These are phyloP conservation scores for Ustilago loliicola DNA, from an alignment of 1,284 basidiomycete species.

Conservation along the genomic window DNA sequence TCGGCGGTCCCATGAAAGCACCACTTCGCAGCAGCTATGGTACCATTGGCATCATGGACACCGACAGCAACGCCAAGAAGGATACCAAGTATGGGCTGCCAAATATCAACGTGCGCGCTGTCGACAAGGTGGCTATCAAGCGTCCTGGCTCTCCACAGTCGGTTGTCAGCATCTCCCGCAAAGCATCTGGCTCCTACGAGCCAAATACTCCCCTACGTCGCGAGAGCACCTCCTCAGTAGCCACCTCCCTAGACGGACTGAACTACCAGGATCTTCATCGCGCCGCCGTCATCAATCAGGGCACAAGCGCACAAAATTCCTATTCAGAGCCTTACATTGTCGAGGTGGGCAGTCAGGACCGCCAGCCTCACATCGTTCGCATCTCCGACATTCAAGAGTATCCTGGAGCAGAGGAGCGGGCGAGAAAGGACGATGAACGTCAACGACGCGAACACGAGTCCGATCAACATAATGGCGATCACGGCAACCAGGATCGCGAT, in stretches of 20 bases:
- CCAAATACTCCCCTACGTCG: conserved; percentile 32
- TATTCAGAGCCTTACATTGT: conserved; percentile 59
- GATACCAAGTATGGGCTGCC: conserved; percentile 50
- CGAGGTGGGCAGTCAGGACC: conserved; percentile 56
- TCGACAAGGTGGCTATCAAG: conserved; percentile 66
- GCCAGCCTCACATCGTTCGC: conserved; percentile 38
- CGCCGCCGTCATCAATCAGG: conserved; percentile 23
- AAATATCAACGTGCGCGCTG: conserved; percentile 30
- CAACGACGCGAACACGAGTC: conserved; percentile 1
- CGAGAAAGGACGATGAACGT: conserved; percentile 19
- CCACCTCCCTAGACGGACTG: conserved; percentile 29
- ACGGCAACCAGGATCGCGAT: neutral
- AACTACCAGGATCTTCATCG: conserved; percentile 39
- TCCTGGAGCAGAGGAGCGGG: conserved; percentile 39
- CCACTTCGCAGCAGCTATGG: conserved; percentile 63
- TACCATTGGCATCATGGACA: conserved; percentile 43
- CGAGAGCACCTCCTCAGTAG: conserved; percentile 36
- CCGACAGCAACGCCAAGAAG: conserved; percentile 16
- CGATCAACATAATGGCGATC: conserved; percentile 6
- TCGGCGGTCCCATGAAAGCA: conserved; percentile 56
- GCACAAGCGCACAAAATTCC: conserved; percentile 31
- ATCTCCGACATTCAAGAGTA: conserved; percentile 53
- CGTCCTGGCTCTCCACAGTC: conserved; percentile 48
- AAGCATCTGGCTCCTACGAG: conserved; percentile 28
- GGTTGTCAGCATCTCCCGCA: conserved; percentile 18